Evolutionary conservation across 2,329 filamentous ascomycete genomes (phyloP), one percentile per base, ranked within the genome.

Genomic region (Cryphonectria parasitica): DNA sequence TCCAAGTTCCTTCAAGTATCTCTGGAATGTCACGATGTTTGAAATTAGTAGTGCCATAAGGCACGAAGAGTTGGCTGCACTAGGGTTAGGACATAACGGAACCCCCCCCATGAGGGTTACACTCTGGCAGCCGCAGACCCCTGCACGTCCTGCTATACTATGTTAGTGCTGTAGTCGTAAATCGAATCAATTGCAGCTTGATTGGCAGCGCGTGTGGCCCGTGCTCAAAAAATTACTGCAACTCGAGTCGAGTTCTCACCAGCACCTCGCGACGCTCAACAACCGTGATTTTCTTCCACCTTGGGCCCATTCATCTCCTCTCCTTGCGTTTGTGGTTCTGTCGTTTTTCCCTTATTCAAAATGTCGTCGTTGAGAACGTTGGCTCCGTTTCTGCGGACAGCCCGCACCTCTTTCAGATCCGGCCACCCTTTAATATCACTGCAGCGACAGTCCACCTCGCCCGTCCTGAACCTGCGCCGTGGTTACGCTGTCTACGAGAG

Each of bases 321-420:
- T 66, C 52, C 45, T 72, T 76, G 70, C 75, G 71, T 73, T 75
- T 76, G 68, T 66, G 75, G 76, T 74, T 71, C 74, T 75, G 69
- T 74, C 70, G 75, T 64, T 74, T 76, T 73, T 74, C 58, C 34
- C 68, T 69, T 73, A 73, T 65, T 79, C 85, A 92, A 82, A 79
- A 97, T 97, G 92, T 91, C 94, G 83, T 90, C 96, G 80, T 88
- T 94, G 81, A 90, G 94, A 86, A 89, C 91, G 73, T 80, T 94
- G 78, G 89, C 89, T 83, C 91, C 93, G 78, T 90, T 97, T 78
- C 82, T 96, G 84, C 92, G 93, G 86, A 92, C 94, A 75, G 91
- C 92, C 82, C 91, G 93, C 79, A 86, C 88, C 77, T 90, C 92
- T 77, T 86, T 96, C 79, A 86, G 89, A 81, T 86, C 88, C 78